These are phyloP conservation scores for Aspergillus intermedius DNA, from an alignment of 2,329 filamentous ascomycete genomes.

Conservation along the genomic window DNA sequence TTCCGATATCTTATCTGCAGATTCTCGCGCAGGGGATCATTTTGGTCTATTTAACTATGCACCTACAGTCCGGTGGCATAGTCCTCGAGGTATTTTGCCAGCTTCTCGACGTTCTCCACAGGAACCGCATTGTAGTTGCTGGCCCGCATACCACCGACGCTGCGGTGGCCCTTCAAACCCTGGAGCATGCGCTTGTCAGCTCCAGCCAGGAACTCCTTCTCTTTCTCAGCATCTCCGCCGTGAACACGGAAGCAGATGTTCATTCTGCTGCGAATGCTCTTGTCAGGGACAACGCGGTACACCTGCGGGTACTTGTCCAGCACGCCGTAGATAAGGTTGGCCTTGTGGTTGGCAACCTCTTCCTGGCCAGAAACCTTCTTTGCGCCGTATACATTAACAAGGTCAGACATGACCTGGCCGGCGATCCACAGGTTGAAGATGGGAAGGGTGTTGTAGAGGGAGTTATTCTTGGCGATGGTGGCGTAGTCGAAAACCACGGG, in stretches of 20 bases:
- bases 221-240: conserved; percentile 59
- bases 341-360: conserved; percentile 66
- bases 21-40: background rate
- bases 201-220: conserved; percentile 73
- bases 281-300: conserved; percentile 75
- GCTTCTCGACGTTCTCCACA: conserved; percentile 38
- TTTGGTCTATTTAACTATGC: background rate
- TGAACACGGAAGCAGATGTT: conserved; percentile 86
- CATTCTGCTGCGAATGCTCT: conserved; percentile 74
- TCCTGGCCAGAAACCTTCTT: conserved; percentile 71
- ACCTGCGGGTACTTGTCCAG: conserved; percentile 66
- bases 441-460: conserved; percentile 89
- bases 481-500: conserved; percentile 78
- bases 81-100: conserved; percentile 43
- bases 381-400: conserved; percentile 59
- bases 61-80: conserved; percentile 37
- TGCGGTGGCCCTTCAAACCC: conserved; percentile 83
- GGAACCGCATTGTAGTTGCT: conserved; percentile 86
- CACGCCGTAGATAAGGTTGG: conserved; percentile 65
- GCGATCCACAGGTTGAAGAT: conserved; percentile 92
- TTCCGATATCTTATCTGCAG: background rate
- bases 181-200: conserved; percentile 62
- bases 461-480: conserved; percentile 85
- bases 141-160: conserved; percentile 76
- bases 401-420: conserved; percentile 75